Evolutionary conservation across 75 land plant genomes (phyloP).

Genomic region (Pinus albicaulis): DNA sequence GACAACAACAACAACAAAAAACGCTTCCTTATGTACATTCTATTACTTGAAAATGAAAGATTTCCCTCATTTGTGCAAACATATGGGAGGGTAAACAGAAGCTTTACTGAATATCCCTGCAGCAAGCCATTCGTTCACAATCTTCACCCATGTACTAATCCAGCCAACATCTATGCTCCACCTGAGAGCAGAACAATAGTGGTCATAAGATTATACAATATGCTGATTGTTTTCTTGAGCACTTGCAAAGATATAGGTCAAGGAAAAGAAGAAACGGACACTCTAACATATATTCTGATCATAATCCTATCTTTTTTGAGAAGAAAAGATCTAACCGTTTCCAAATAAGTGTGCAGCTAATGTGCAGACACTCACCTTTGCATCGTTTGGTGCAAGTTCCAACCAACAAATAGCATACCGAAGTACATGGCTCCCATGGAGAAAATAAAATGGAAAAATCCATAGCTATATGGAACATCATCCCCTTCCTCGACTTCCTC

Average conservation of each 20-base stretch:
- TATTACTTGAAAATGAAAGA: neutral
- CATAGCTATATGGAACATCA: constrained; percentile 92
- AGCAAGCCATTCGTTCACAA: constrained; percentile 86
- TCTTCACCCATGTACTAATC: constrained; percentile 96
- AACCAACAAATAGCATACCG: constrained; percentile 90
- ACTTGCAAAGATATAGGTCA: neutral
- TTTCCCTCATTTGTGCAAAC: neutral
- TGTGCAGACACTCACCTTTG: constrained; percentile 49
- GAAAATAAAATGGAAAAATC: constrained; percentile 96
- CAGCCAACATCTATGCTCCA: constrained; percentile 95
- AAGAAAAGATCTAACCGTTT: neutral
- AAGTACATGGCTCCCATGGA: constrained; percentile 97
- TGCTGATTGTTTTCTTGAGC: neutral
- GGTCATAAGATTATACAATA: neutral
- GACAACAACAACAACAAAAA: too few relatives aligned
- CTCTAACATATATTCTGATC: neutral
- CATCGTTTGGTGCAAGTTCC: constrained; percentile 81
- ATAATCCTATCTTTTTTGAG: neutral
- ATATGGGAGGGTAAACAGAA: neutral
- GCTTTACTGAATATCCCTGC: constrained; percentile 69
- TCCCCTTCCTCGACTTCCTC: constrained; percentile 40
- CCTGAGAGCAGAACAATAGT: constrained; percentile 22
- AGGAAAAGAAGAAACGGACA: too few relatives aligned
- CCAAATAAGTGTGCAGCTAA: neutral
- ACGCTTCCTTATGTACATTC: too few relatives aligned